These are phyloP conservation scores for Xylaria bambusicola DNA, from an alignment of 495 filamentous ascomycete genomes.

Conservation along the genomic window DNA sequence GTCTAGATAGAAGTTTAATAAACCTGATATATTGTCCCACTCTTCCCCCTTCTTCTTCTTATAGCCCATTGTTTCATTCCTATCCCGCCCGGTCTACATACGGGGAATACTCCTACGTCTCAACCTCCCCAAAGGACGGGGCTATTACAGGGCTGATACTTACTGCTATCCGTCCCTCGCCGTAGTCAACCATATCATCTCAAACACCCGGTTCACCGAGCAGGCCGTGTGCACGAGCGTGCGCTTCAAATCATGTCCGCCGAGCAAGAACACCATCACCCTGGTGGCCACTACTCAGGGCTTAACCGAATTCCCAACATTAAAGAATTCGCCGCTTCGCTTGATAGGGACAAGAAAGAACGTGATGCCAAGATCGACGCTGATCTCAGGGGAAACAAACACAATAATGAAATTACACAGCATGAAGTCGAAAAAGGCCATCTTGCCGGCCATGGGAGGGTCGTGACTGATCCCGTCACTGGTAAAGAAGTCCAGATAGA, in stretches of 20 bases:
- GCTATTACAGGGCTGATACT: neutral
- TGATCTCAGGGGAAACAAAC: constrained; percentile 41
- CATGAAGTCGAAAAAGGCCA: constrained; percentile 43
- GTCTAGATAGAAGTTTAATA: constrained; percentile 10
- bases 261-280: constrained; percentile 27
- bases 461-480: constrained; percentile 84
- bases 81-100: neutral
- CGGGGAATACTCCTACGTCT: neutral
- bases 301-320: constrained; percentile 83
- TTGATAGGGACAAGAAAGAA: constrained; percentile 77
- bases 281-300: constrained; percentile 59
- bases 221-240: neutral
- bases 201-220: neutral
- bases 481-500: constrained; percentile 85
- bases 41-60: neutral
- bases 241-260: constrained; percentile 25
- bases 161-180: neutral
- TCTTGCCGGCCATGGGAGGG: constrained; percentile 56
- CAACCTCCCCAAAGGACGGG: neutral
- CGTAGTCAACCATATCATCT: neutral
- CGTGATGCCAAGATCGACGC: constrained; percentile 69
- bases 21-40: neutral
- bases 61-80: neutral
- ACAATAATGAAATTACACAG: constrained; percentile 34
- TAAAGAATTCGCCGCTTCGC: constrained; percentile 73